These are phyloP conservation scores for Volvox reticuliferus DNA, from an alignment of 139 green algal genomes.

Conservation along the genomic window DNA sequence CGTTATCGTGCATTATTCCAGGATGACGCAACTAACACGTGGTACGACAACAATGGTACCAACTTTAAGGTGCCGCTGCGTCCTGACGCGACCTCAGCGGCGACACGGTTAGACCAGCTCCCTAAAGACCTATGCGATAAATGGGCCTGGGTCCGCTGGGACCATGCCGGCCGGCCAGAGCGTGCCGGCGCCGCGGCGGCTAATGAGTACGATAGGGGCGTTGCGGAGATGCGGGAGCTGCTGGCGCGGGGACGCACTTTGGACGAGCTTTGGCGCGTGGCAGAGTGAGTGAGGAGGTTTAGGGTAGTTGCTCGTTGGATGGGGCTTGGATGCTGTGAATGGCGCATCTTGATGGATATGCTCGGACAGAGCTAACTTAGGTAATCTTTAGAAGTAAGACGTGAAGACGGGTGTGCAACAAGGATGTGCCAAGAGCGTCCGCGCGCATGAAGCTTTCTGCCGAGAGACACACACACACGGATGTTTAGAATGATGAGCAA, in stretches of 20 bases:
- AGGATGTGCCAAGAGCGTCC: too few species aligned
- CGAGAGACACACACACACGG: too few species aligned
- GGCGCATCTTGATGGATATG: too few species aligned
- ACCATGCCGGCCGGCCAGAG: conserved; percentile 62
- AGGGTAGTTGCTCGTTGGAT: too few species aligned
- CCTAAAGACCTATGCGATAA: conserved; percentile 93
- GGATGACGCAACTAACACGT: conserved; percentile 84
- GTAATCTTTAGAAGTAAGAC: too few species aligned
- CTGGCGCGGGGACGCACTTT: conserved; percentile 64
- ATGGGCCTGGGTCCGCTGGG: conserved; percentile 97
- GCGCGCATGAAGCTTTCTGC: too few species aligned
- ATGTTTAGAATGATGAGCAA: too few species aligned
- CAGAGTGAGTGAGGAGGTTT: conserved; percentile 3
- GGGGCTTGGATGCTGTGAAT: too few species aligned
- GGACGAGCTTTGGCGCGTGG: conserved; percentile 83
- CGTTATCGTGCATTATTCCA: neutral
- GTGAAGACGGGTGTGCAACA: too few species aligned
- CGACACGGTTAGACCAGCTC: conserved; percentile 62
- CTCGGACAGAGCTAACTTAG: too few species aligned
- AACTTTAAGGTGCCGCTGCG: conserved; percentile 91
- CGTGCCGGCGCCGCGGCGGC: conserved; percentile 34
- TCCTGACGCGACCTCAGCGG: neutral
- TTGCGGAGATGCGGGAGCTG: conserved; percentile 79
- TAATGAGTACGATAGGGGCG: conserved; percentile 60
- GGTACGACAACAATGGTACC: conserved; percentile 83